A percentile compares a stretch with the other conserved stretches of the same genome.
Conservation (phyloP, 805 yeast genomes). For the Starmerella apis region DNA sequence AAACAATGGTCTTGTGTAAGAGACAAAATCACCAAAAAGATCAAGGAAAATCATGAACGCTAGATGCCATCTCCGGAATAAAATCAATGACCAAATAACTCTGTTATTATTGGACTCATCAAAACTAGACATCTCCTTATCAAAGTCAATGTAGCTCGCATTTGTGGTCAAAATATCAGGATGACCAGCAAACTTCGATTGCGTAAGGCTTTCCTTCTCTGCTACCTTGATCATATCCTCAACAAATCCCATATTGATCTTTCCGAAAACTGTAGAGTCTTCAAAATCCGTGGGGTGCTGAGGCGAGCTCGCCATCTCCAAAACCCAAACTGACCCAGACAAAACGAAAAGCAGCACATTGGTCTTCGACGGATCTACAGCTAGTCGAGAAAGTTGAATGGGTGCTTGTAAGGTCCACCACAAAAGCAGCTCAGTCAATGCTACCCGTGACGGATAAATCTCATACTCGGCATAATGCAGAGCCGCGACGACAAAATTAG, state of each 20-base stretch:
- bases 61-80: not conserved
- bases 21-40: slow-evolving; percentile 12
- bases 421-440: slow-evolving; percentile 8
- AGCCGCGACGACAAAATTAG: not conserved
- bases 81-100: slow-evolving; percentile 13
- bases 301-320: slow-evolving; percentile 8
- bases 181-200: slow-evolving; percentile 15
- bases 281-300: slow-evolving; percentile 11
- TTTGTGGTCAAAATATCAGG: slow-evolving; percentile 13
- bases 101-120: not conserved
- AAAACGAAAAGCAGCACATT: not conserved
- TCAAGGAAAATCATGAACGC: slow-evolving; percentile 5
- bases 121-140: not conserved
- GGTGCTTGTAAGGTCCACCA: slow-evolving; percentile 6
- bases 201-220: slow-evolving; percentile 9
- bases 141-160: slow-evolving; percentile 3
- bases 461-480: slow-evolving; percentile 8
- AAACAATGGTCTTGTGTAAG: slow-evolving; percentile 17
- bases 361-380: not conserved
- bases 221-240: slow-evolving; percentile 13
- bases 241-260: slow-evolving; percentile 13
- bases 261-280: slow-evolving; percentile 16
- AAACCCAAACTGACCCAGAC: not conserved
- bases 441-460: slow-evolving; percentile 2
- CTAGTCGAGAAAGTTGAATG: not conserved